A percentile compares a stretch with the other conserved stretches of the same genome.
These are phyloP conservation scores for Penicillium sp. DNA, from an alignment of 2,329 filamentous ascomycete genomes.

Conservation along the genomic window DNA sequence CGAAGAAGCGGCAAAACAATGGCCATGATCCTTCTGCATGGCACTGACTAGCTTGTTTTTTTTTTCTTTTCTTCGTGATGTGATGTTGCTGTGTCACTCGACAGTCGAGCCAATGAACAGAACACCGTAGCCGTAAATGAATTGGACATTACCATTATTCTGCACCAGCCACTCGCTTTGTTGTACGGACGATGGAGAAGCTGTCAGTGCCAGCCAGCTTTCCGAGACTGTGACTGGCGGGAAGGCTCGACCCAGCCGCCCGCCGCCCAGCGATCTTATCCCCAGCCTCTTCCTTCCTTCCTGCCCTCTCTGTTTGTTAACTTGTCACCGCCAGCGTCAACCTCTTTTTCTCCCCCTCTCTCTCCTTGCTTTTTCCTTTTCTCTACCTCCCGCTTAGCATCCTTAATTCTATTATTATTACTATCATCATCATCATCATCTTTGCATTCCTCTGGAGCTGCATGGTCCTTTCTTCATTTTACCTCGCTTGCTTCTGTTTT, in stretches of 20 bases:
- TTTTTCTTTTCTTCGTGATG: background rate
- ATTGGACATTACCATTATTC: background rate
- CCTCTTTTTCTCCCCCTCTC: background rate
- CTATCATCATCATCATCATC: background rate
- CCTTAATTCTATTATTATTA: background rate
- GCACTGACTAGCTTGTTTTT: background rate
- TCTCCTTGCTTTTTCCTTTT: constrained; percentile 1
- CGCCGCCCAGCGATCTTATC: constrained; percentile 11
- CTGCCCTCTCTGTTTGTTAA: background rate
- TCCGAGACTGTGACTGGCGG: constrained; percentile 11
- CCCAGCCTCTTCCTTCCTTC: constrained; percentile 11
- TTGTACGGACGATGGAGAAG: background rate
- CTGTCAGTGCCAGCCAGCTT: background rate
- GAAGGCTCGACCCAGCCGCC: constrained; percentile 16
- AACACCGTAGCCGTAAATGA: background rate
- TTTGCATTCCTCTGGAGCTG: constrained; percentile 2
- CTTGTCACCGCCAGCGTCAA: background rate
- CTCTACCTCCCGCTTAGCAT: background rate
- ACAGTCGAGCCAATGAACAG: background rate
- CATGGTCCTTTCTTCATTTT: background rate
- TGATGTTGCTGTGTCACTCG: constrained; percentile 4
- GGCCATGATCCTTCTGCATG: background rate
- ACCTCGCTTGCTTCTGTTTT: background rate
- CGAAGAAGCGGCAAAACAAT: background rate
- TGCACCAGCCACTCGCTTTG: constrained; percentile 8